Base-by-base conservation (phyloP, 371 early-diverging fungal genomes). In the Circinella umbellata region DNA sequence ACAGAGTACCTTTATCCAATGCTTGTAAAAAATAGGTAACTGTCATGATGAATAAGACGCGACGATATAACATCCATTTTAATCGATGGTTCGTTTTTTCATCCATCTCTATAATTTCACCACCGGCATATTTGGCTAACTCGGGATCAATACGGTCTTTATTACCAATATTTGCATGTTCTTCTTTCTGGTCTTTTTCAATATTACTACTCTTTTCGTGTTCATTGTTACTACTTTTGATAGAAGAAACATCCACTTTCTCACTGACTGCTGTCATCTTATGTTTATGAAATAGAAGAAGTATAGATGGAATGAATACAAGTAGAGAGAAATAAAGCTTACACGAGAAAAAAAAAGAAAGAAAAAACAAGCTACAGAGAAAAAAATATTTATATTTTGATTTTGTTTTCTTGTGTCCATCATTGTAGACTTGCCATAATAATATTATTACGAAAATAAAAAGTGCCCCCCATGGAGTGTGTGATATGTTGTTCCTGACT, bases 131-230 rank as follows among this genome's bases (percentile, higher is more conserved):
- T 35, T 74, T 74, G n/a, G 75, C 75, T n/a, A 74, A 64, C 61
- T 74, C 75, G 1, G 75, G 75, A 66, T 74, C 75, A 13, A 74
- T 64, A 70, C 74, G 74, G 15, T 66, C 62, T 15, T 63, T 59
- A 65, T 73, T 57, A 54, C 68, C 68, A 11, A 27, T n/a, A 6
- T 57, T 57, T 11, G 57, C 3, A 6, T 42, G 9, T 11, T 42
- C 42, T 42, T 1, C 42, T 42, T 42, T 1, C 11, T 42, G 42
- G 11, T 9, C 11, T 42, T 42, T 42, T 42, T 42, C 3, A 42
- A 1, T 42, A 42, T 27, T 27, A 27, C 27, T 27, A 27, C 27
- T 27, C 42, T 42, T 11, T 42, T 11, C 42, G 42, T 27, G 42
- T 18, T 4, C 53, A 15, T 6, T 53, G 15, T 15, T 57, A 57